Evolutionary conservation across 768 basidiomycete species (phyloP), one percentile per base, ranked within the genome.

Genomic region (Cystobasidium tubakii): DNA sequence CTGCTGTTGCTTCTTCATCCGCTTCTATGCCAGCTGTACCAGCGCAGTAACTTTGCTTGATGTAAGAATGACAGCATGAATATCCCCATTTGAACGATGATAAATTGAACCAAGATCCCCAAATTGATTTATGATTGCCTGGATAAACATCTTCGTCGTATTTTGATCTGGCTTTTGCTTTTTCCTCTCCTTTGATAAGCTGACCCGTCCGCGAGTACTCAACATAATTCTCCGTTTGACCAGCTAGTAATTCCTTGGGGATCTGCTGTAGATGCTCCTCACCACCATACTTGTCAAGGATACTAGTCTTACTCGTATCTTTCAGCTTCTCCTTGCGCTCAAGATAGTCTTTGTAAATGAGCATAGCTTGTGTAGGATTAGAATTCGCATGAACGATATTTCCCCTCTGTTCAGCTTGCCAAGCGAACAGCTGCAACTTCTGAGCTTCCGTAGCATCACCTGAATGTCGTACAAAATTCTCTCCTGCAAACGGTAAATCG

Each of bases 221-320:
- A 55, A 97, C 91, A 75, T 99, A 99, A 75, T 94, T 86, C 81
- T 98, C 96, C 43, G 93, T 95, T 83, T 98, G 94, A 0, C 96
- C 96, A 76, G 89, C 88, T n/a, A 92, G 81, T 36, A 99, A 84
- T 81, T 98, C 96, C 80, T 87, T 89, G 23, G 96, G 92, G n/a
- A 89, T 88, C 25, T 85, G 87, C 81, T 91, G 88, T 66, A 99
- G 84, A 82, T 95, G 94, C 81, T 93, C 85, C 78, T 89, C 95
- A 29, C 96, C 96, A 50, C 96, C 96, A 76, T 99, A 99, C 82
- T 88, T 92, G 39, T 86, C 88, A 70, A 99, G 84, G 62, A 98
- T 92, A 80, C 91, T 89, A 76, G 88, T 88, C 83, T 95, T 92
- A 27, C 87, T 89, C 39, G 88, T 87, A 78, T 94, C 92, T 81